Evolutionary conservation across 257 asterid genomes (phyloP), one percentile per base, ranked within the genome.

Genomic region (Galeopsis tetrahit): DNA sequence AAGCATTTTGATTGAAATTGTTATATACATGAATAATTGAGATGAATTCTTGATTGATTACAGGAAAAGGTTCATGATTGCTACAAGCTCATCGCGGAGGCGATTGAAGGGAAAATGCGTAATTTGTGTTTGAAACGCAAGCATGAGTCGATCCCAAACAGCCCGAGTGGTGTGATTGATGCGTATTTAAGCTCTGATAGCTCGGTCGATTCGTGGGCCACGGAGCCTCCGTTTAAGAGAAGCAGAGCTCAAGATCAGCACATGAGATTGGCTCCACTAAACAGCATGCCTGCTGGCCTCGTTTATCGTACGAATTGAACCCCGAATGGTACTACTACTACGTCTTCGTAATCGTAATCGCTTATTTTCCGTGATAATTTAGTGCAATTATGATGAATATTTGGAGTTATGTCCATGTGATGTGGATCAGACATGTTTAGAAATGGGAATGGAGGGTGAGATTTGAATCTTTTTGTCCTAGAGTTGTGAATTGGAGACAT

Each of bases 121-220:
- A 78, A 48, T 32, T 64, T 81, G 31, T 46, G 63, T 73, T 49
- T 21, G 58, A 84, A 85, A 71, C 92, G 88, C 80, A 82, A 79
- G 8, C 73, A 51, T 35, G 78, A 66, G 33, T 59, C 79, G 60
- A 46, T 74, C 7, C 88, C 87, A 3, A 78, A 81, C 77, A 85
- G 92, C 58, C 92, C 92, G n/a, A 85, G 79, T 56, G 88, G 90
- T 14, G 85, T 85, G 2, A 78, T 87, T 49, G 92, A 87, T 57
- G 85, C 88, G 6, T 87, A 87, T 73, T 84, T 80, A 59, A 79
- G 85, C 84, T 82, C 84, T 0, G 92, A 82, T 36, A 80, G 74
- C 82, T 87, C 92, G 0, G 80, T 70, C 3, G 92, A 85, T 56
- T 82, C 85, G 6, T 83, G 89, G 88, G 80, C 83, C 1, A 70